A percentile compares a stretch with the other conserved stretches of the same genome.
Conservation (phyloP, 495 filamentous ascomycete genomes). For the Extremus antarcticus region DNA sequence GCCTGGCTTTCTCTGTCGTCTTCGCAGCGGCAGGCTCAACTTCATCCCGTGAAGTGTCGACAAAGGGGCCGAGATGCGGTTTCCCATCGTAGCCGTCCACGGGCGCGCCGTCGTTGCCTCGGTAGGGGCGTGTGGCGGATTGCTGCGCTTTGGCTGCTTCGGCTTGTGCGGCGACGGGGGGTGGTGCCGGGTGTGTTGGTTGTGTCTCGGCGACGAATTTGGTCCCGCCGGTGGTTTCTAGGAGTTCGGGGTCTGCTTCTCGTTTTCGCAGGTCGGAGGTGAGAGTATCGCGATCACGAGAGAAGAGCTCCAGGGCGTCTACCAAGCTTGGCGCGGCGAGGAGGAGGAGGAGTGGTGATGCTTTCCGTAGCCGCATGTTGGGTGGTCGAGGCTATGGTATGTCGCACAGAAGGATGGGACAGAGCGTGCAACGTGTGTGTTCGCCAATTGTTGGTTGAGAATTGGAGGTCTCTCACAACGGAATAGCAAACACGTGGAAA, state of each 20-base stretch:
- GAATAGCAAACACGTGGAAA: too few species aligned
- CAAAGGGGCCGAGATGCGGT: constrained; percentile 72
- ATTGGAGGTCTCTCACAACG: too few species aligned
- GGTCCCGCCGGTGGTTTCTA: background rate
- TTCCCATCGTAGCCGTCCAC: constrained; percentile 94
- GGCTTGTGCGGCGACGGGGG: background rate
- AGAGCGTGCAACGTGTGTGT: background rate
- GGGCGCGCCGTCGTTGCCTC: constrained; percentile 77
- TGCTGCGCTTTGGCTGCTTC: background rate
- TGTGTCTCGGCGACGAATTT: constrained; percentile 30
- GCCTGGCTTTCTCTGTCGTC: constrained; percentile 35
- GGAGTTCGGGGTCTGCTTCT: background rate
- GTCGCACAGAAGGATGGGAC: background rate
- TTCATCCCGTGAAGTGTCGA: constrained; percentile 31
- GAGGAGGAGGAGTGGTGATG: constrained; percentile 37
- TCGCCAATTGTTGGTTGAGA: background rate
- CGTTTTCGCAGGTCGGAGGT: constrained; percentile 7
- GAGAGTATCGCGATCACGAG: background rate
- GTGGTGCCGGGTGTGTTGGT: background rate
- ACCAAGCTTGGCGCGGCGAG: constrained; percentile 20
- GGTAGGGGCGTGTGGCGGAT: constrained; percentile 28
- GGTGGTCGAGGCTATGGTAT: constrained; percentile 5
- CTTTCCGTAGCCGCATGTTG: constrained; percentile 38
- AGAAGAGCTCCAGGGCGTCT: background rate
- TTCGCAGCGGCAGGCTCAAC: constrained; percentile 32